A percentile compares a stretch with the other conserved stretches of the same genome.
Conservation (phyloP, 2,329 filamentous ascomycete species). For the Trichoderma breve region DNA sequence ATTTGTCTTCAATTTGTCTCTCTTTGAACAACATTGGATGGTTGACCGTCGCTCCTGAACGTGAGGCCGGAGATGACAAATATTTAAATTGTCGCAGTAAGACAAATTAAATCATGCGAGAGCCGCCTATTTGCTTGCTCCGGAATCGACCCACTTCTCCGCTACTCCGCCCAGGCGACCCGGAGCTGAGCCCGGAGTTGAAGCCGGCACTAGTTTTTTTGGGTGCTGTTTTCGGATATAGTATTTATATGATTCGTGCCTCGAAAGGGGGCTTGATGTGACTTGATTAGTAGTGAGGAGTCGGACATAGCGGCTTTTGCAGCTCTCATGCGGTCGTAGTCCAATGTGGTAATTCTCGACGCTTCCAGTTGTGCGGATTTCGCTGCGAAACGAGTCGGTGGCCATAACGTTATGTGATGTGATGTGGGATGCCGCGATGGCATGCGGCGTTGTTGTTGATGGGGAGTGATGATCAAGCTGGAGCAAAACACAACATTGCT, state of each 20-base stretch:
- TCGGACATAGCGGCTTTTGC: conserved; percentile 16
- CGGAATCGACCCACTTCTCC: neutral
- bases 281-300: neutral
- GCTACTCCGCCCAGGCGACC: neutral
- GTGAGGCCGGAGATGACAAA: conserved; percentile 4
- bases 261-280: neutral
- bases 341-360: neutral
- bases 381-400: neutral
- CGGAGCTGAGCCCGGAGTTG: conserved; percentile 8
- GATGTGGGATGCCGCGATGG: neutral
- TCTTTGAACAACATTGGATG: neutral
- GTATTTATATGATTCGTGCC: neutral
- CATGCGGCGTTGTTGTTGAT: neutral
- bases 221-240: neutral
- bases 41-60: neutral
- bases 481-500: neutral
- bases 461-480: neutral
- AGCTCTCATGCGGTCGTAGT: neutral
- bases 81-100: neutral
- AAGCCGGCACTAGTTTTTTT: neutral
- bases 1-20: conserved; percentile 3
- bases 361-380: neutral
- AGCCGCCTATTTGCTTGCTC: neutral
- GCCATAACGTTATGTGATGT: neutral
- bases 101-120: conserved; percentile 15